Percentiles rank a stretch among this genome's conserved stretches.
These are phyloP conservation scores for Trichoderma arundinaceum DNA, from an alignment of 2,329 filamentous ascomycete species.

Conservation along the genomic window DNA sequence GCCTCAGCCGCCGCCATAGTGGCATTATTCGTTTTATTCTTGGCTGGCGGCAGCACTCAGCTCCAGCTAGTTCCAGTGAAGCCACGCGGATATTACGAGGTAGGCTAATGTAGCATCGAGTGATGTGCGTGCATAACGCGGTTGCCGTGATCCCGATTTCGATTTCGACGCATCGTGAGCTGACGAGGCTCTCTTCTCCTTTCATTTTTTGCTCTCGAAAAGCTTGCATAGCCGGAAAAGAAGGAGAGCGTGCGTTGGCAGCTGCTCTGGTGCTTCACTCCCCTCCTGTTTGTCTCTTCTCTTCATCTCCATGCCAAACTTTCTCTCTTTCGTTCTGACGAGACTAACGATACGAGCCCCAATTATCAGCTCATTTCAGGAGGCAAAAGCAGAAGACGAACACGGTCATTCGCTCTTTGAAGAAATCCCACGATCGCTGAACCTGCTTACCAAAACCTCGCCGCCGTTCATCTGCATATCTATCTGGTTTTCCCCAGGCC, in stretches of 20 bases:
- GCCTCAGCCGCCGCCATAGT: conserved; percentile 28
- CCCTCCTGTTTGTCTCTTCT: neutral
- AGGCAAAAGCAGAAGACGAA: conserved; percentile 11
- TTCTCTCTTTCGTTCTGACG: neutral
- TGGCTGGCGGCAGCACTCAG: conserved; percentile 14
- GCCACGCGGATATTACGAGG: conserved; percentile 18
- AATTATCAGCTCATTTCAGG: neutral
- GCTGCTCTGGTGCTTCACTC: neutral
- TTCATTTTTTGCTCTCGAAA: neutral
- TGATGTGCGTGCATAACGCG: neutral
- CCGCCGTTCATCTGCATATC: neutral
- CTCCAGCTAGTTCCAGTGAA: conserved; percentile 9
- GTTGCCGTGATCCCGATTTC: conserved; percentile 27
- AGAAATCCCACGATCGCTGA: conserved; percentile 5
- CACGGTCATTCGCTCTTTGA: conserved; percentile 5
- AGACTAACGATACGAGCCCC: conserved; percentile 6
- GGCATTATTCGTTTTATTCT: conserved; percentile 11
- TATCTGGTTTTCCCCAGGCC: conserved; percentile 2
- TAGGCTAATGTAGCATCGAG: conserved; percentile 16
- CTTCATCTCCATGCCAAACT: conserved; percentile 6
- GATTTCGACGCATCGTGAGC: conserved; percentile 14
- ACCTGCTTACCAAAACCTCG: neutral
- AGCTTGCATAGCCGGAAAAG: neutral
- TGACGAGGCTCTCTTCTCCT: neutral
- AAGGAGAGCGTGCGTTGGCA: conserved; percentile 2